These are phyloP conservation scores for Saturnispora sanitii DNA, from an alignment of 805 yeast genomes.

Conservation along the genomic window DNA sequence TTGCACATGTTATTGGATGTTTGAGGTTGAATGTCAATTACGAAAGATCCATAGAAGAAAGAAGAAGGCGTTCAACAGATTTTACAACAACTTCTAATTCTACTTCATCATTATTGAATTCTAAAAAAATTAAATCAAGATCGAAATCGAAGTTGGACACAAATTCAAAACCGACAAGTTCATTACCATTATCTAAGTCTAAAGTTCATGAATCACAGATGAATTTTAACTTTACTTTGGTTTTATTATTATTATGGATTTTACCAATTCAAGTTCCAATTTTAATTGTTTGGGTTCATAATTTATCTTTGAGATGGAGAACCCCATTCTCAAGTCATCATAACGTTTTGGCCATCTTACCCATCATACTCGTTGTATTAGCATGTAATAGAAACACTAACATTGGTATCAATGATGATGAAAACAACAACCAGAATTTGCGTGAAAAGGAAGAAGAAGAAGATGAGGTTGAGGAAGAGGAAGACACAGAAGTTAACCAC, in stretches of 20 bases:
- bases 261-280: slow-evolving; percentile 73
- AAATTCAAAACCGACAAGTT: no score
- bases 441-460: background rate
- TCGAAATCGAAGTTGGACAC: no score
- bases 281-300: slow-evolving; percentile 71
- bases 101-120: no score
- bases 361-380: slow-evolving; percentile 54
- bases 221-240: slow-evolving; percentile 53
- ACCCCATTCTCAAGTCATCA: slow-evolving; percentile 85
- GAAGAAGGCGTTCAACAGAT: no score
- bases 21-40: slow-evolving; percentile 31
- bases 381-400: slow-evolving; percentile 31
- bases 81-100: no score
- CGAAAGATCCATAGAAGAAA: slow-evolving; percentile 2
- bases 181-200: no score
- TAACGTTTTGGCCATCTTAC: slow-evolving; percentile 66
- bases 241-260: slow-evolving; percentile 66
- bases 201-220: slow-evolving; percentile 25
- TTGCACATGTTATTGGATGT: slow-evolving; percentile 42
- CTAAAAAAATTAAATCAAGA: slow-evolving; percentile 1
- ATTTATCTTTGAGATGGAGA: slow-evolving; percentile 65
- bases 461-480: background rate
- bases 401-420: background rate
- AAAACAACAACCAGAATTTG: no score
- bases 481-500: background rate